Percentiles rank a stretch among this genome's conserved stretches.
Conservation (phyloP, 2,329 filamentous ascomycete genomes). For the Cordyceps farinosa region DNA sequence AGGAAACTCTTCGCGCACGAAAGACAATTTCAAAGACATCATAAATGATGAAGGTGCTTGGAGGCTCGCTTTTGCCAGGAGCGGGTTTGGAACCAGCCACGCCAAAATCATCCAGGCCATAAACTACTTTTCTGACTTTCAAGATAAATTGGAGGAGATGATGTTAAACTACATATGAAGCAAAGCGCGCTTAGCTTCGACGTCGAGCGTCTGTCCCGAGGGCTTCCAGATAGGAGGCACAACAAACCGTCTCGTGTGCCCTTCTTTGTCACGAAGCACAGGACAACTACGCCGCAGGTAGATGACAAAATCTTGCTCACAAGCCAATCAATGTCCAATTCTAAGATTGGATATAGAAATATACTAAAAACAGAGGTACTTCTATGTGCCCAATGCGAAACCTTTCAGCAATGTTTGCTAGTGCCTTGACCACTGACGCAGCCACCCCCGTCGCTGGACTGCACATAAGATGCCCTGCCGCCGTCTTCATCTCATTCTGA, state of each 20-base stretch:
- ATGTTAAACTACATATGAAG: constrained; percentile 24
- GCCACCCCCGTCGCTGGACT: neutral
- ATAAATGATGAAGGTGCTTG: constrained; percentile 44
- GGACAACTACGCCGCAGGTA: neutral
- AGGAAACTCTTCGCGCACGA: too few species aligned
- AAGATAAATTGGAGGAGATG: constrained; percentile 46
- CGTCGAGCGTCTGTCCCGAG: too few species aligned
- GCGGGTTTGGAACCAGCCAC: constrained; percentile 43
- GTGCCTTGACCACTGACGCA: neutral
- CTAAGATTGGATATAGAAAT: neutral
- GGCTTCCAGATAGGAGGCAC: too few species aligned
- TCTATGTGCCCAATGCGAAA: neutral
- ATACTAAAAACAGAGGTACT: neutral
- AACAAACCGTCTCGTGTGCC: too few species aligned
- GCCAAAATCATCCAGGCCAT: constrained; percentile 52
- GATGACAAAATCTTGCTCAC: neutral
- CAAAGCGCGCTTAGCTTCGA: too few species aligned
- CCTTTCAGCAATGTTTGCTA: neutral
- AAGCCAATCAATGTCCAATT: neutral
- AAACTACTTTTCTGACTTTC: constrained; percentile 56
- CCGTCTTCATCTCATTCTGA: neutral
- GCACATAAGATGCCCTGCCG: neutral
- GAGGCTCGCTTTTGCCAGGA: constrained; percentile 49
- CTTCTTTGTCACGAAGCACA: neutral
- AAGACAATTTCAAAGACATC: constrained; percentile 22